Base-by-base conservation (phyloP, 805 yeast genomes). In the Candida glaebosa region DNA sequence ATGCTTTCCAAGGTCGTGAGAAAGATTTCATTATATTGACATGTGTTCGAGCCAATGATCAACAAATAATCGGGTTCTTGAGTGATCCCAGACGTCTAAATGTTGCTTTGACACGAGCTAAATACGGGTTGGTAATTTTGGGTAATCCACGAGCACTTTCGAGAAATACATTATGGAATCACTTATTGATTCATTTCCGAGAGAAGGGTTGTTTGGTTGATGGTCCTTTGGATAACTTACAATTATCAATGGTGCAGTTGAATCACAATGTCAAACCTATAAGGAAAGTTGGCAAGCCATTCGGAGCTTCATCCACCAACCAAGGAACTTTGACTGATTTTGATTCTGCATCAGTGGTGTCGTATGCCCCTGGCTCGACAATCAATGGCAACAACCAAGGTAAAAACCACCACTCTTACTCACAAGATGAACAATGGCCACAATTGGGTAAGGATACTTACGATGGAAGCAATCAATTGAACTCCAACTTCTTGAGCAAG, bases 161-260 rank as follows among this genome's bases (percentile, higher is more conserved):
- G 34, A 74, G 76, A 44, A 84, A 86, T 59, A 60, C 71, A 9
- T 65, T 90, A 47, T 90, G 97, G 97, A 81, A 81, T 51, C 83
- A 79, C 46, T 65, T 90, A 44, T 67, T 90, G 50, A 63, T 78
- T 35, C 95, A 87, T 57, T 89, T 78, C 65, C 74, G 95, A 62
- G 91, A 87, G 51, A 78, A 76, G 42, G 95, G 95, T 1, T 85
- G 95, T 61, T 67, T 90, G 24, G 97, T 90, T 19, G 96, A 90
- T 60, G 97, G 97, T 8, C 80, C 87, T 1, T 69, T 90, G 49
- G 91, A 84, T 44, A 85, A 81, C 51, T 71, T 90, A 47, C 93
- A 84, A 57, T 64, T 84, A 38, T 81, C 89, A 45, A 70, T 82
- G 43, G 81, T 84, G 17, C 84, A 78, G 48, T 67, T 66, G 45